Percentiles rank a stretch among this genome's conserved stretches.
Conservation (phyloP, 805 yeast species). For the Zygosaccharomyces kombuchaensis region DNA sequence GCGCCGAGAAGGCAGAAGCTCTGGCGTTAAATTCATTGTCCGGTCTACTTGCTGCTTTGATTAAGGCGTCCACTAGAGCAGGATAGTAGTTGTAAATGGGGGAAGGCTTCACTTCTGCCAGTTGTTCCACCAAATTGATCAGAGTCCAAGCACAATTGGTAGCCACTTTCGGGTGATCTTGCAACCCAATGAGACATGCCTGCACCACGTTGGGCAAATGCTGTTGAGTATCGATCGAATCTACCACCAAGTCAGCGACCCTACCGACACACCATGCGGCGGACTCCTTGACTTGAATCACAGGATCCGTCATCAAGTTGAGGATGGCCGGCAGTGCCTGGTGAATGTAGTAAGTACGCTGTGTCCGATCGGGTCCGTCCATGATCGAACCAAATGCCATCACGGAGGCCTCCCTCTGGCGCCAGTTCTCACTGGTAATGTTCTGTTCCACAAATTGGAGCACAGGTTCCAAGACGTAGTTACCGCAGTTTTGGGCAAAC, state of each 20-base stretch:
- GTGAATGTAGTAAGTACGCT: slow-evolving; percentile 60
- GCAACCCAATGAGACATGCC: slow-evolving; percentile 75
- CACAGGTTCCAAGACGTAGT: slow-evolving; percentile 81
- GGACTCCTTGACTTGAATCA: slow-evolving; percentile 87
- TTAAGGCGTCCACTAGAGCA: slow-evolving; percentile 61
- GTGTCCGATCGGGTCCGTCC: slow-evolving; percentile 84
- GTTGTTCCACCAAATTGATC: slow-evolving; percentile 85
- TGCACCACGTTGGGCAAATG: slow-evolving; percentile 68
- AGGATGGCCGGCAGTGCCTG: slow-evolving; percentile 84
- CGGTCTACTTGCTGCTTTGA: slow-evolving; percentile 60
- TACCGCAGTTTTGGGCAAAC: slow-evolving; percentile 86
- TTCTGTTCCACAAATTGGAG: slow-evolving; percentile 77
- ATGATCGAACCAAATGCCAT: slow-evolving; percentile 98
- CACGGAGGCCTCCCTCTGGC: slow-evolving; percentile 92
- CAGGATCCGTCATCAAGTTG: slow-evolving; percentile 64
- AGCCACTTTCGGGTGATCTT: slow-evolving; percentile 86
- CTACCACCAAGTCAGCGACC: slow-evolving; percentile 81
- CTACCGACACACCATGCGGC: slow-evolving; percentile 98
- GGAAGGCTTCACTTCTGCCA: slow-evolving; percentile 47
- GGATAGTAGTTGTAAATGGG: slow-evolving; percentile 72
- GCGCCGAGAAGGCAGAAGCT: slow-evolving; percentile 95
- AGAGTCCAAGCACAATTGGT: slow-evolving; percentile 99
- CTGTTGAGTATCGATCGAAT: slow-evolving; percentile 60
- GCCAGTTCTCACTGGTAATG: slow-evolving; percentile 63
- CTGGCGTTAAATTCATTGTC: slow-evolving; percentile 87